A percentile compares a stretch with the other conserved stretches of the same genome.
phyloP scores from a whole-genome alignment of 202 grass and related monocot species.

The Setaria viridis region DNA sequence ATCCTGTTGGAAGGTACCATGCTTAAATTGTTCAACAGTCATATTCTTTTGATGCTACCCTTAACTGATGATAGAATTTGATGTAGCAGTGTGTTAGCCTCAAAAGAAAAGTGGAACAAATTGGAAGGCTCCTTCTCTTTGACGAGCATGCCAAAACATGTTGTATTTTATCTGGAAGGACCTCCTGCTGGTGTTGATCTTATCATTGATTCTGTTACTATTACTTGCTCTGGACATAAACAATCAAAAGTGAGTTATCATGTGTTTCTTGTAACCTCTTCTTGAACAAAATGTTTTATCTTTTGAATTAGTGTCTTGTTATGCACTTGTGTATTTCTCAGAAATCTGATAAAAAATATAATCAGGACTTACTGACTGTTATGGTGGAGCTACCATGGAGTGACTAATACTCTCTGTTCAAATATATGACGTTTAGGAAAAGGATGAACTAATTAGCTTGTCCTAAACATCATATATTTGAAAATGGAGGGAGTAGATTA shows the following conservation, averaged over 20 bases:
- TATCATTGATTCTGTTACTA: slow-evolving; percentile 87
- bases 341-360: slow-evolving; percentile 14
- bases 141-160: slow-evolving; percentile 64
- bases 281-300: neutral
- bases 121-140: slow-evolving; percentile 82
- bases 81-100: slow-evolving; percentile 63
- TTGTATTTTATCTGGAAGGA: slow-evolving; percentile 88
- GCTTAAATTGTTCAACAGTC: slow-evolving; percentile 44
- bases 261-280: slow-evolving; percentile 27
- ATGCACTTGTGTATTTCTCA: slow-evolving; percentile 15
- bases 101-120: slow-evolving; percentile 83
- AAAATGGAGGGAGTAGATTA: neutral
- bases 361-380: slow-evolving; percentile 7
- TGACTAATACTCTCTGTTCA: neutral
- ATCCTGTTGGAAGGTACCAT: slow-evolving; percentile 70
- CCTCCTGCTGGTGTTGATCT: slow-evolving; percentile 78
- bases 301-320: slow-evolving; percentile 8
- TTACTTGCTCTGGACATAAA: slow-evolving; percentile 59
- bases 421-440: neutral
- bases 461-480: neutral
- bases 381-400: neutral
- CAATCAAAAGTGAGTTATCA: slow-evolving; percentile 59
- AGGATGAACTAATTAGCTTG: neutral
- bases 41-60: slow-evolving; percentile 22
- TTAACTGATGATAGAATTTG: slow-evolving; percentile 39